Evolutionary conservation across 257 asterid species (phyloP).

Genomic region (Solanum chiquidenum): DNA sequence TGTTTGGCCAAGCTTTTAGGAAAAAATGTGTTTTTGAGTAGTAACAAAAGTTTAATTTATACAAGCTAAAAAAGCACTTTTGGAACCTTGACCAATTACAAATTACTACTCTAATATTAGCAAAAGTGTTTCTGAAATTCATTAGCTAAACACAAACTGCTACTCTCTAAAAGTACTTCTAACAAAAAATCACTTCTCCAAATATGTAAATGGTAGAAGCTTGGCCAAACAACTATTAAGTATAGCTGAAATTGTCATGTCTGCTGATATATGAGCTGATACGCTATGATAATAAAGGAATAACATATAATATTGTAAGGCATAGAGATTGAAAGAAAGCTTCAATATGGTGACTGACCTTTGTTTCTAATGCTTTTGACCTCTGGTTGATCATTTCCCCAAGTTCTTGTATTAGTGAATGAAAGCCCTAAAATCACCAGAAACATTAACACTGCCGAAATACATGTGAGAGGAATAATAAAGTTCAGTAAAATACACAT

Average conservation of each 20-base stretch:
- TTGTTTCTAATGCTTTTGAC: constrained; percentile 23
- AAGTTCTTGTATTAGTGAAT: constrained; percentile 56
- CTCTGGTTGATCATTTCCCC: constrained; percentile 18
- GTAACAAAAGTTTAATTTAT: background rate
- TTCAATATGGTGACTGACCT: constrained; percentile 23
- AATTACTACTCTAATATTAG: background rate
- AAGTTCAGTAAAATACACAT: background rate
- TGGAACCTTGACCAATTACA: background rate
- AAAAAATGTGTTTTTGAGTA: background rate
- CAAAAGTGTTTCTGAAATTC: background rate
- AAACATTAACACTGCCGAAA: background rate
- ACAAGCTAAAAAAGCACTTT: background rate
- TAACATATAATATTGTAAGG: background rate
- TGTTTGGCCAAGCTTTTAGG: background rate
- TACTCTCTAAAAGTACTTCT: background rate
- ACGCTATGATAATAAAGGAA: background rate
- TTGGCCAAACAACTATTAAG: background rate
- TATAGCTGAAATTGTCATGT: background rate
- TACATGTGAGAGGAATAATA: background rate
- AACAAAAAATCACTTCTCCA: background rate
- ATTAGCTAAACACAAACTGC: background rate
- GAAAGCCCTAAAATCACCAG: constrained; percentile 50
- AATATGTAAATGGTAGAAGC: background rate
- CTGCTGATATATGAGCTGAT: background rate
- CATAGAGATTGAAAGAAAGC: background rate